Percentiles rank a stretch among this genome's conserved stretches.
phyloP scores from a whole-genome alignment of 2,329 filamentous ascomycete genomes.

The Fusarium napiforme region DNA sequence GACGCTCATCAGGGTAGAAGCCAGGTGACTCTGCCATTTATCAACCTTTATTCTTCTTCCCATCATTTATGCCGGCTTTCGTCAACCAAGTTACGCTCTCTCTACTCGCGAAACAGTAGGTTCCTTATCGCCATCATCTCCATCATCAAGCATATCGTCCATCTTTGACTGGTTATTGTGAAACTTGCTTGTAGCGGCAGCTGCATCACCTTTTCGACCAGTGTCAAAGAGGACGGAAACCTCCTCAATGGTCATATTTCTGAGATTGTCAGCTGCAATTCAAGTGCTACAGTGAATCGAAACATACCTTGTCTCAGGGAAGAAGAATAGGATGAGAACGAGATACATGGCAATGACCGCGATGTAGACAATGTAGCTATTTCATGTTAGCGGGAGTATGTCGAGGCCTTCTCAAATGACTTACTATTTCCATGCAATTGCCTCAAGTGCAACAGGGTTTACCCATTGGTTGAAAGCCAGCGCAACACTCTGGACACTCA shows the following conservation, averaged over 20 bases:
- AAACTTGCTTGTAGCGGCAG: conserved; percentile 11
- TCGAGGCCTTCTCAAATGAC: no score
- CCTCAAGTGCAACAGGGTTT: conserved; percentile 38
- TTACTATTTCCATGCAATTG: conserved; percentile 40
- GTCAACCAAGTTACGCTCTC: rapidly evolving
- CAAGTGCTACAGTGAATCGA: rapidly evolving
- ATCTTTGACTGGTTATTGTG: background rate
- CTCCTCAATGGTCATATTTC: conserved; percentile 34
- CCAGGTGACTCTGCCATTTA: background rate
- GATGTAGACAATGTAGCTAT: conserved; percentile 35
- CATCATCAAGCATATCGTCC: conserved; percentile 12
- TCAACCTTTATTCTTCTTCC: no score
- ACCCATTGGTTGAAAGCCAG: conserved; percentile 41
- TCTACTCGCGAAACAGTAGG: conserved; percentile 15
- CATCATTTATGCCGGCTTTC: rapidly evolving
- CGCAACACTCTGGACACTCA: conserved; percentile 26
- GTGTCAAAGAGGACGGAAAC: conserved; percentile 36
- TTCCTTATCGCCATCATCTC: conserved; percentile 9
- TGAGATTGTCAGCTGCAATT: background rate
- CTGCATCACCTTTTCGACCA: conserved; percentile 17
- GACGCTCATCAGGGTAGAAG: background rate
- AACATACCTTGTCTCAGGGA: conserved; percentile 38
- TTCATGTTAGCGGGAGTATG: background rate
- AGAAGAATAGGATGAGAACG: conserved; percentile 34
- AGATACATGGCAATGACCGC: conserved; percentile 35